Conservation (phyloP, 305 asterid genomes). For the Fraxinus xanthoxyloides region DNA sequence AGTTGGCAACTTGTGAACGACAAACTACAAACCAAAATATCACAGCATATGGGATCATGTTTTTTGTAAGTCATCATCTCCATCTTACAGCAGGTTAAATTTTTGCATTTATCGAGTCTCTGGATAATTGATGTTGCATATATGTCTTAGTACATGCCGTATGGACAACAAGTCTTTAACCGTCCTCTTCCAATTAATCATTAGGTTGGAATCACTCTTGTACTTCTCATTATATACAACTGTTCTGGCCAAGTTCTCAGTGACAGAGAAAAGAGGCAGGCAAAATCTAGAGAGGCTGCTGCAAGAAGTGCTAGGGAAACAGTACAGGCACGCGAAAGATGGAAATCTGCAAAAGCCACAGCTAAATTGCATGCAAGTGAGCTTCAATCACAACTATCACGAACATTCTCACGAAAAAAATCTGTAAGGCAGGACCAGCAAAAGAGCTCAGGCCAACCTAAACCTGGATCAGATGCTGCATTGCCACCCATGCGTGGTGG, state of each 20-base stretch:
- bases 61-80: conserved; percentile 53
- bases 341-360: conserved; percentile 75
- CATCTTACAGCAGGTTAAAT: conserved; percentile 8
- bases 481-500: conserved; percentile 49
- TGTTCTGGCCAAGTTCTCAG: conserved; percentile 79
- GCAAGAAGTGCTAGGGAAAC: conserved; percentile 76
- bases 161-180: conserved; percentile 11
- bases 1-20: conserved; percentile 60
- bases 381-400: conserved; percentile 50
- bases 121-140: background rate
- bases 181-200: conserved; percentile 5
- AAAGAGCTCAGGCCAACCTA: conserved; percentile 40
- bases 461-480: conserved; percentile 53
- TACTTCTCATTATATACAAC: conserved; percentile 73
- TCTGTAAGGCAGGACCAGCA: conserved; percentile 38
- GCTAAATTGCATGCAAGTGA: conserved; percentile 57
- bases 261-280: conserved; percentile 58
- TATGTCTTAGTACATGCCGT: background rate
- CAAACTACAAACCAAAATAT: conserved; percentile 64
- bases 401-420: conserved; percentile 75
- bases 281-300: conserved; percentile 76
- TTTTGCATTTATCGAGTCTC: background rate
- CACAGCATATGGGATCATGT: conserved; percentile 69
- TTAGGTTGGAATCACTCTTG: conserved; percentile 67
- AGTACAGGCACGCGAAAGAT: conserved; percentile 60